Conservation (phyloP, 371 early-diverging fungal genomes). For the Mucor irregularis region DNA sequence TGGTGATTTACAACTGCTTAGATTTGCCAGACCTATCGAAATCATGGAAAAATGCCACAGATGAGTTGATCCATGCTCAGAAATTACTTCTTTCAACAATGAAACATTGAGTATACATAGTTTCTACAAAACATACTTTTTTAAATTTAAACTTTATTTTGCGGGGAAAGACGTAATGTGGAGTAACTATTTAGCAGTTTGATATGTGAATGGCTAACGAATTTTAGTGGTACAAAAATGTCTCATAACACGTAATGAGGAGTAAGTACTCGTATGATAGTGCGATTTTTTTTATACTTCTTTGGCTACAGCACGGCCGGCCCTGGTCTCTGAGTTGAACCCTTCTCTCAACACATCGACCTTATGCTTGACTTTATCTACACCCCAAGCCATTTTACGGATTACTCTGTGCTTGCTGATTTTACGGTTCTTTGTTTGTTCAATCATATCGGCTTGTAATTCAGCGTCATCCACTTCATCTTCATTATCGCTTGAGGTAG, state of each 20-base stretch:
- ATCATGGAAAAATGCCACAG: not conserved
- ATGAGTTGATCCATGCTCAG: too few relatives aligned
- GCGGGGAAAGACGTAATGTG: not conserved
- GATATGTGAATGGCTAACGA: not conserved
- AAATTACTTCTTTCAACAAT: too few relatives aligned
- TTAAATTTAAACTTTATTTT: too few relatives aligned
- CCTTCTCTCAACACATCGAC: slow-evolving; percentile 33
- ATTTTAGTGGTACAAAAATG: not conserved
- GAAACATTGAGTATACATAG: too few relatives aligned
- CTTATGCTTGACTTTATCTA: slow-evolving; percentile 37
- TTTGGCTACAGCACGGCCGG: slow-evolving; percentile 31
- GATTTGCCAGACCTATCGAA: not conserved
- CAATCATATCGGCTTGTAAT: slow-evolving; percentile 24
- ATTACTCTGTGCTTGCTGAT: slow-evolving; percentile 33
- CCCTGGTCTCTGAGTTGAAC: slow-evolving; percentile 43
- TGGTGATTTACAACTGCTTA: not conserved
- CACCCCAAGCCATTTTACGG: slow-evolving; percentile 34
- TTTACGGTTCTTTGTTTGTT: slow-evolving; percentile 16
- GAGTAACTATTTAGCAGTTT: slow-evolving; percentile 3
- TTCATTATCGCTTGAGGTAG: slow-evolving; percentile 10
- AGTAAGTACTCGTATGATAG: not conserved
- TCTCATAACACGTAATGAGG: slow-evolving; percentile 15
- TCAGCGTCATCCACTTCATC: slow-evolving; percentile 15
- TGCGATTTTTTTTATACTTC: slow-evolving; percentile 20
- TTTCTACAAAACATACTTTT: too few relatives aligned